phyloP scores from a whole-genome alignment of 495 filamentous ascomycete species.

The Penicillium pancosmium region DNA sequence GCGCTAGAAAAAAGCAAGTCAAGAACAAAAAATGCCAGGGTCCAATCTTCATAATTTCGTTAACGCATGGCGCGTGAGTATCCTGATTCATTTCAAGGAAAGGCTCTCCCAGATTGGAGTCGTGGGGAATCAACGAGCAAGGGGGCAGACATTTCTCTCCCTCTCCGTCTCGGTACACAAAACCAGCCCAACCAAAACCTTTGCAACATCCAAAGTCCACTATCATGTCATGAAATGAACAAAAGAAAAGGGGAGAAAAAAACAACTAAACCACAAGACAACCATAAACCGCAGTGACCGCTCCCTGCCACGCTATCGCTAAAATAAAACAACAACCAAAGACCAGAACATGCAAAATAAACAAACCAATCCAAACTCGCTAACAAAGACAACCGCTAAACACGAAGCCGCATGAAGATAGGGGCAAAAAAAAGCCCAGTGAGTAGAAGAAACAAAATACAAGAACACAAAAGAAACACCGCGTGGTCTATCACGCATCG shows the following conservation, averaged over 20 bases:
- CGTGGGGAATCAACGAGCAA: not conserved
- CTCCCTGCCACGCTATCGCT: conserved; percentile 16
- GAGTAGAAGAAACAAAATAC: conserved; percentile 5
- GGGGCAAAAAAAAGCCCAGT: not conserved
- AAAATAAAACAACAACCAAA: conserved; percentile 9
- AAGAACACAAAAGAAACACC: conserved; percentile 1
- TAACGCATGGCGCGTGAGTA: conserved; percentile 13
- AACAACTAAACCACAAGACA: conserved; percentile 15
- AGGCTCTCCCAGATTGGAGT: no score
- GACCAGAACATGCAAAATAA: conserved; percentile 33
- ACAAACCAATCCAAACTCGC: conserved; percentile 17
- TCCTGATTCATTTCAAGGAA: not conserved
- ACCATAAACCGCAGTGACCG: conserved; percentile 14
- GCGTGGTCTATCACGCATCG: conserved; percentile 6
- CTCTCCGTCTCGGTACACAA: not conserved
- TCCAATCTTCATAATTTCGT: conserved; percentile 6
- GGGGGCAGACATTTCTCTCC: not conserved
- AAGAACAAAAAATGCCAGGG: conserved; percentile 10
- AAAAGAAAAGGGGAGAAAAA: conserved; percentile 17
- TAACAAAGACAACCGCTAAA: conserved; percentile 27
- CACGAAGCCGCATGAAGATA: conserved; percentile 8
- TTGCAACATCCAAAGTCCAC: not conserved
- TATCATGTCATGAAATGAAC: conserved; percentile 7
- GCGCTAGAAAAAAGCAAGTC: conserved; percentile 8
- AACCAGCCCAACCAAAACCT: not conserved